A percentile compares a stretch with the other conserved stretches of the same genome.
These are phyloP conservation scores for Collybia mongolica DNA, from an alignment of 768 basidiomycete genomes.

Conservation along the genomic window DNA sequence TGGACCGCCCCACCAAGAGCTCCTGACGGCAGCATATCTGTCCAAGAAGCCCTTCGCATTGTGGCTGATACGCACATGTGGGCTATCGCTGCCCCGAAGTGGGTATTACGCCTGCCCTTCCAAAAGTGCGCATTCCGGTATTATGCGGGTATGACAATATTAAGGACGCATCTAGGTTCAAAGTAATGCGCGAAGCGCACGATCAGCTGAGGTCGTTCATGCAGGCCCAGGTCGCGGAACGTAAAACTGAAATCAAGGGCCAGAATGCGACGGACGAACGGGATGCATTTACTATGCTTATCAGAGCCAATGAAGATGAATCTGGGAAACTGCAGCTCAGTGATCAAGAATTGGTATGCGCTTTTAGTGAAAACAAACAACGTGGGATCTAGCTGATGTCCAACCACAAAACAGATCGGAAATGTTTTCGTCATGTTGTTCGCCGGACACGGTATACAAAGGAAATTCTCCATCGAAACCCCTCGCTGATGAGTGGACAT, in stretches of 20 bases:
- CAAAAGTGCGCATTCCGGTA: constrained; percentile 22
- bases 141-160: neutral
- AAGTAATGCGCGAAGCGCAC: constrained; percentile 24
- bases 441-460: constrained; percentile 52
- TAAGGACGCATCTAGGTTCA: constrained; percentile 19
- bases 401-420: constrained; percentile 36
- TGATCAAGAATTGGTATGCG: constrained; percentile 38
- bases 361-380: neutral
- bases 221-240: constrained; percentile 31
- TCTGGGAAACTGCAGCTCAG: constrained; percentile 34
- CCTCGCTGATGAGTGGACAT: neutral
- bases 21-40: constrained; percentile 34
- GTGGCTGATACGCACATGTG: constrained; percentile 28
- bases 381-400: too few species aligned
- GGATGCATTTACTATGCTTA: constrained; percentile 42
- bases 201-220: constrained; percentile 34
- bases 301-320: constrained; percentile 46
- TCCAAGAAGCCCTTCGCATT: constrained; percentile 35
- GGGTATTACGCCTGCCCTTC: constrained; percentile 35
- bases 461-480: neutral
- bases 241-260: constrained; percentile 27
- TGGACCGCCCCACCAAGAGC: constrained; percentile 38
- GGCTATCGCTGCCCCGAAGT: constrained; percentile 30
- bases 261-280: constrained; percentile 8
- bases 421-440: constrained; percentile 53